phyloP scores from a whole-genome alignment of 768 basidiomycete species.

The Leccinum broughii region DNA sequence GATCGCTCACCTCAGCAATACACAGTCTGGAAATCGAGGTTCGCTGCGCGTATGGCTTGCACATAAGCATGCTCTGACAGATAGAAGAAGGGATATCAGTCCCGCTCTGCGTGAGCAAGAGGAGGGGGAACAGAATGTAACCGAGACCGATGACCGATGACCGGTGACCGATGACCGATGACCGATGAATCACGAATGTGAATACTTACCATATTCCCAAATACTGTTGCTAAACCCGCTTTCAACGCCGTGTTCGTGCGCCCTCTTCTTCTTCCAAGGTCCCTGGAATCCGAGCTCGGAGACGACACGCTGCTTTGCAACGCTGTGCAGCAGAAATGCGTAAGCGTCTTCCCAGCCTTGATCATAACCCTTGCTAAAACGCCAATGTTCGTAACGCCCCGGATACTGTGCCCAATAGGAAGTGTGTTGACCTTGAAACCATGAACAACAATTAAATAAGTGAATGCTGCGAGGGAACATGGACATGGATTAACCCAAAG shows the following conservation, averaged over 20 bases:
- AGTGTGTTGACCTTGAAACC: slow-evolving; percentile 37
- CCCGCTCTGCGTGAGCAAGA: background rate
- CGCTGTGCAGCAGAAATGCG: slow-evolving; percentile 45
- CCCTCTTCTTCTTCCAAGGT: slow-evolving; percentile 54
- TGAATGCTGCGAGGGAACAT: slow-evolving; percentile 17
- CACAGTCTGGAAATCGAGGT: slow-evolving; percentile 34
- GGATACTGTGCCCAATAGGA: slow-evolving; percentile 48
- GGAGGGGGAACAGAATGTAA: background rate
- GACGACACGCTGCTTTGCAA: slow-evolving; percentile 27
- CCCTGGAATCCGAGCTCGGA: slow-evolving; percentile 66
- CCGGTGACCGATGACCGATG: background rate
- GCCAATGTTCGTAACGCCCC: slow-evolving; percentile 63
- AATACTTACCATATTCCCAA: slow-evolving; percentile 64
- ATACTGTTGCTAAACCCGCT: slow-evolving; percentile 42
- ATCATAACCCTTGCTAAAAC: slow-evolving; percentile 65
- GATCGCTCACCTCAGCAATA: slow-evolving; percentile 31
- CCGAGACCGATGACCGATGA: background rate
- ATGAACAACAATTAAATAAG: slow-evolving; percentile 6
- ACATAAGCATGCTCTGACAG: slow-evolving; percentile 58
- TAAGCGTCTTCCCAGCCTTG: slow-evolving; percentile 75
- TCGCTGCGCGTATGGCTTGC: slow-evolving; percentile 52
- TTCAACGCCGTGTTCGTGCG: slow-evolving; percentile 43
- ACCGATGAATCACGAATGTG: background rate
- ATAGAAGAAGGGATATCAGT: background rate
- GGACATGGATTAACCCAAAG: slow-evolving; percentile 31